These are phyloP conservation scores for Luzula sylvatica DNA, from an alignment of 176 grass and related monocot species.

Conservation along the genomic window DNA sequence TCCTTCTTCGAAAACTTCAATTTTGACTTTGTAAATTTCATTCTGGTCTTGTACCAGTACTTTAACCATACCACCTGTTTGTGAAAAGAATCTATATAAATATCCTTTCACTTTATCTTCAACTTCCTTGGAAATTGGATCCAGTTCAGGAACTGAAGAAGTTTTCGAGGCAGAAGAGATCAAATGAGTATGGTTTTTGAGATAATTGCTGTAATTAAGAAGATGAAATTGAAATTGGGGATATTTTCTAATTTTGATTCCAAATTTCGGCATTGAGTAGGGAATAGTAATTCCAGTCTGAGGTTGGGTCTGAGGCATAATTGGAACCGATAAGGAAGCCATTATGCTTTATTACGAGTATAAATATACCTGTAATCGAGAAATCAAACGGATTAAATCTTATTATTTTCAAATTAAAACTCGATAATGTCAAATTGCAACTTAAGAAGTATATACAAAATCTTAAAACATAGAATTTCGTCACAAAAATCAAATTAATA, in stretches of 20 bases:
- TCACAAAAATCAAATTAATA: no score
- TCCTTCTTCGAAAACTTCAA: constrained; percentile 15
- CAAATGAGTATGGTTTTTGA: neutral
- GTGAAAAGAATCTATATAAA: constrained; percentile 21
- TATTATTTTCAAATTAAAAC: neutral
- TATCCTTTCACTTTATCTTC: constrained; percentile 11
- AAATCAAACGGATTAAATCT: constrained; percentile 5
- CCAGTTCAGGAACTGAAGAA: neutral
- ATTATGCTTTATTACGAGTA: neutral
- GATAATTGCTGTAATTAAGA: neutral
- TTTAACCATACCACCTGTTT: constrained; percentile 24
- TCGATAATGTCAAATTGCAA: no score
- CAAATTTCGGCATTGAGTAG: neutral
- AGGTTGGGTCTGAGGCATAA: neutral
- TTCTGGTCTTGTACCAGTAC: constrained; percentile 19
- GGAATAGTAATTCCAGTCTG: no score
- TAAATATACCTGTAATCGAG: neutral
- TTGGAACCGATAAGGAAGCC: constrained; percentile 1
- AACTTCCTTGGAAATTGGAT: neutral
- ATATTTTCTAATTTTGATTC: constrained; percentile 2
- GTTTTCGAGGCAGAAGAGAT: constrained; percentile 11
- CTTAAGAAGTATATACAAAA: no score
- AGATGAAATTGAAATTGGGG: constrained; percentile 6
- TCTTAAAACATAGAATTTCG: no score
- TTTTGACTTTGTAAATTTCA: constrained; percentile 9